Percentiles rank a stretch among this genome's conserved stretches.
These are phyloP conservation scores for Graphilbum ipis-grandicollis DNA, from an alignment of 2,329 filamentous ascomycete genomes.

Conservation along the genomic window DNA sequence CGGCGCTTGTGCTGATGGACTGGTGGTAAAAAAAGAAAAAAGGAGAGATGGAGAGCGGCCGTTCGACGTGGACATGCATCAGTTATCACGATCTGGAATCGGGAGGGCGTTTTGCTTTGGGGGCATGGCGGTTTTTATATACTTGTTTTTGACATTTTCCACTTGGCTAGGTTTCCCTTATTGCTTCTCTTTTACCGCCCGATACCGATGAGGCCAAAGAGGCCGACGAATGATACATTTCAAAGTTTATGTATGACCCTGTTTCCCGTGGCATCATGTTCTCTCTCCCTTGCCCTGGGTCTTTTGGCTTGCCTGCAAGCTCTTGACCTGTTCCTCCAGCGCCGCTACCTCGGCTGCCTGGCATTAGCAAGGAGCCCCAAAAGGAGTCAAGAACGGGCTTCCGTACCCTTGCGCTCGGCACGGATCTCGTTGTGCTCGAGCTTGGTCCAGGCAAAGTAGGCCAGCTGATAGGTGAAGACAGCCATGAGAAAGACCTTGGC, in stretches of 20 bases:
- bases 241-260: too few species aligned
- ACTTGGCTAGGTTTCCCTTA: too few species aligned
- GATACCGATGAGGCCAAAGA: background rate
- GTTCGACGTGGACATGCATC: too few species aligned
- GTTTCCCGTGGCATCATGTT: too few species aligned
- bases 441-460: slow-evolving; percentile 59
- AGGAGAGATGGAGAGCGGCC: too few species aligned
- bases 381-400: background rate
- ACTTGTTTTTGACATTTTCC: background rate
- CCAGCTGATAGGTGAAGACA: slow-evolving; percentile 61
- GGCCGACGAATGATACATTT: too few species aligned
- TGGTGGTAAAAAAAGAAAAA: too few species aligned
- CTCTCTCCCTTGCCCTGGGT: background rate
- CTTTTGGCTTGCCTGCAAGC: slow-evolving; percentile 13
- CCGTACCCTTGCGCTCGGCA: slow-evolving; percentile 36
- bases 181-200: background rate
- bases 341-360: slow-evolving; percentile 13
- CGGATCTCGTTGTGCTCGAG: slow-evolving; percentile 56
- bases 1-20: too few species aligned
- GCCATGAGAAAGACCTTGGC: slow-evolving; percentile 59
- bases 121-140: background rate
- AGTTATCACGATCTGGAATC: background rate
- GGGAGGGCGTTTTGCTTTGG: too few species aligned
- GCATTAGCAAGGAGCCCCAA: background rate
- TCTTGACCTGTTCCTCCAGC: slow-evolving; percentile 21